phyloP scores from a whole-genome alignment of 768 basidiomycete species.

The Pluteus cervinus region DNA sequence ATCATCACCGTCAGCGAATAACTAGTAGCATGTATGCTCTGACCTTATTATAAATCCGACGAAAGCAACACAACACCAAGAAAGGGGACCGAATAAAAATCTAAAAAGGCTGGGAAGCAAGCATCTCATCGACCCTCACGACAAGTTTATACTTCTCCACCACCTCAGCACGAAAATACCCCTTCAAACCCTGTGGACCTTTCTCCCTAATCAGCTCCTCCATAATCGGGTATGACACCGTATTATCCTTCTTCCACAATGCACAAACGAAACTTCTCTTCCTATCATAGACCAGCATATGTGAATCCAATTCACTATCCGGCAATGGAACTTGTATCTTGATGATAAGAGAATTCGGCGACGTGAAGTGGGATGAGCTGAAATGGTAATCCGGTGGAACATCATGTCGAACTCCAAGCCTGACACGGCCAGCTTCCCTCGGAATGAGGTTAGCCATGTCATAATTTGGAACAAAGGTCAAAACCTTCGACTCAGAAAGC shows the following conservation, averaged over 20 bases:
- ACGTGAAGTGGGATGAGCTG: constrained; percentile 15
- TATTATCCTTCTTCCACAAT: constrained; percentile 24
- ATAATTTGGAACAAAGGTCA: constrained; percentile 44
- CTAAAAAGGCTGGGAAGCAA: constrained; percentile 54
- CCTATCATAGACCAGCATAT: constrained; percentile 44
- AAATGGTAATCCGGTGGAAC: constrained; percentile 13
- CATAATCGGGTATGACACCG: constrained; percentile 34
- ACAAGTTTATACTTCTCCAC: constrained; percentile 38
- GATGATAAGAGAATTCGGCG: constrained; percentile 38
- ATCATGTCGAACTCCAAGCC: constrained; percentile 18
- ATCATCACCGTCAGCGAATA: too few relatives aligned
- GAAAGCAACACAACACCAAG: too few relatives aligned
- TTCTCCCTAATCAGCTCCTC: constrained; percentile 30
- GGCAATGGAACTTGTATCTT: constrained; percentile 45
- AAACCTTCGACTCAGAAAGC: constrained; percentile 35
- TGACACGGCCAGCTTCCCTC: too few relatives aligned
- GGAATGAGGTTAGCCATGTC: too few relatives aligned
- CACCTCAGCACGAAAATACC: constrained; percentile 50
- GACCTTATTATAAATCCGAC: too few relatives aligned
- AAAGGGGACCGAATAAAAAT: too few relatives aligned
- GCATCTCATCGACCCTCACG: constrained; percentile 43
- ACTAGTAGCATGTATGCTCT: too few relatives aligned
- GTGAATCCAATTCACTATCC: constrained; percentile 10
- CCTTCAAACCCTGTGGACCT: constrained; percentile 39
- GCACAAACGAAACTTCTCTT: constrained; percentile 47